These are phyloP conservation scores for Sugiyamaella marilandica DNA, from an alignment of 805 yeast genomes.

Conservation along the genomic window DNA sequence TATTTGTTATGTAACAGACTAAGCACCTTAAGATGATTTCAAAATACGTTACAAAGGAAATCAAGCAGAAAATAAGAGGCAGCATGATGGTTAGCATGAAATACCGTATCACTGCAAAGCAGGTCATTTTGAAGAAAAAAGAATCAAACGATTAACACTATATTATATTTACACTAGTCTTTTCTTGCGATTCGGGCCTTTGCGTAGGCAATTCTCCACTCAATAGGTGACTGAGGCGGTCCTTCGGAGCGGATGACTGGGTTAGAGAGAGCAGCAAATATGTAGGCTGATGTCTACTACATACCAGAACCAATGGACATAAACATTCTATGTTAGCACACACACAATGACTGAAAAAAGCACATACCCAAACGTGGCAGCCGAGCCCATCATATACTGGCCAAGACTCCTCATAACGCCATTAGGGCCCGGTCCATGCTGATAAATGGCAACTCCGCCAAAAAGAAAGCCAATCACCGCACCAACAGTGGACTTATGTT, in stretches of 20 bases:
- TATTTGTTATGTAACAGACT: no score
- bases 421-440: conserved; percentile 96
- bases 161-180: neutral
- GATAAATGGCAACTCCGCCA: conserved; percentile 87
- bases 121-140: no score
- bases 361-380: conserved; percentile 80
- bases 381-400: conserved; percentile 93
- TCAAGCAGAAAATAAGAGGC: no score
- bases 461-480: conserved; percentile 92
- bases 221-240: conserved; percentile 24
- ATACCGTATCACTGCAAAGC: no score
- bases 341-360: neutral
- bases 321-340: conserved; percentile 43
- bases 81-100: no score
- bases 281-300: neutral
- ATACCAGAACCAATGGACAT: conserved; percentile 82
- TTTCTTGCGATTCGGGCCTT: conserved; percentile 19
- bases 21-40: no score
- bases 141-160: neutral
- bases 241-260: conserved; percentile 35
- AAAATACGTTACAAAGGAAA: no score
- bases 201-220: conserved; percentile 26
- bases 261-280: neutral
- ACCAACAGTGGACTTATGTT: conserved; percentile 61
- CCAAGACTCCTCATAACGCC: conserved; percentile 96